Conservation (phyloP, 176 grass and related monocot genomes). For the Phragmites australis region DNA sequence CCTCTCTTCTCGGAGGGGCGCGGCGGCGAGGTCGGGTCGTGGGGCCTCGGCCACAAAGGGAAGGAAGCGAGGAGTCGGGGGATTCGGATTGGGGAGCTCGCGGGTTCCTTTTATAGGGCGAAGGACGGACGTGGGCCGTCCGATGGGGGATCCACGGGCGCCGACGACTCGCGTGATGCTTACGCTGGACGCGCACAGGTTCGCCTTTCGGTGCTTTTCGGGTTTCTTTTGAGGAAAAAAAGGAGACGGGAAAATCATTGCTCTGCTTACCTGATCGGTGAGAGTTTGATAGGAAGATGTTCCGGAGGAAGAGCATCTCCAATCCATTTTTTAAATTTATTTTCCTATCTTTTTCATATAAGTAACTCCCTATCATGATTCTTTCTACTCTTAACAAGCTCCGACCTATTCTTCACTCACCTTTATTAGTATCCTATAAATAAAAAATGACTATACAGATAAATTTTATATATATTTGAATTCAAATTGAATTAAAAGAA, state of each 20-base stretch:
- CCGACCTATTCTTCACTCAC: no score
- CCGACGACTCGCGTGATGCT: slow-evolving; percentile 53
- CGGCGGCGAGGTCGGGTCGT: slow-evolving; percentile 37
- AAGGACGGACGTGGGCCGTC: background rate
- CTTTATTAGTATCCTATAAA: no score
- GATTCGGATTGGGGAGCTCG: background rate
- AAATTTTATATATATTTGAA: no score
- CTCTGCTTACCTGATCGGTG: background rate
- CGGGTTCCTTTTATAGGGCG: slow-evolving; percentile 28
- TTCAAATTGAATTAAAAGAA: no score
- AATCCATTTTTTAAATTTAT: no score
- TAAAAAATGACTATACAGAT: no score
- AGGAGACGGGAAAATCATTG: background rate
- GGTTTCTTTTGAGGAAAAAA: background rate
- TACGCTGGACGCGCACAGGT: slow-evolving; percentile 54
- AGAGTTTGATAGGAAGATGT: no score
- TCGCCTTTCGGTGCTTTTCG: slow-evolving; percentile 50
- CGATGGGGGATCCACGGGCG: slow-evolving; percentile 42
- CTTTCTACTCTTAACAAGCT: no score
- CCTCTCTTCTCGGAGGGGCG: slow-evolving; percentile 11
- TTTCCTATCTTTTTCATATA: no score
- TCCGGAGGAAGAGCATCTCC: background rate
- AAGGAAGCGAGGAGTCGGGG: slow-evolving; percentile 43
- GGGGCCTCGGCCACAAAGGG: slow-evolving; percentile 26
- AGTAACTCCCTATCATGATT: no score